phyloP scores from a whole-genome alignment of 495 filamentous ascomycete genomes.

The Tirmania nivea region DNA sequence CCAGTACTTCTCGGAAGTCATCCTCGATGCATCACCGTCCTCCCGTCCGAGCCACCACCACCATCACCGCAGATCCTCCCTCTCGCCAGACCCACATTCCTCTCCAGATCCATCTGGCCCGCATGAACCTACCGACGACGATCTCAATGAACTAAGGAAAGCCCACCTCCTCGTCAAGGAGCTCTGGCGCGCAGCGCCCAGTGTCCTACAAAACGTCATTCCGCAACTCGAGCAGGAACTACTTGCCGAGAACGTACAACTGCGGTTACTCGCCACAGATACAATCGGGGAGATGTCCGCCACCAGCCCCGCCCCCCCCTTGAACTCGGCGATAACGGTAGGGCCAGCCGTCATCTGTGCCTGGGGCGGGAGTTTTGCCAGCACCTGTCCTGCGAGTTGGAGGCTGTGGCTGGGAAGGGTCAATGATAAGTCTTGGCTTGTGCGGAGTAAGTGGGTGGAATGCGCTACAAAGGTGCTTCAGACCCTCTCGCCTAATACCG shows the following conservation, averaged over 20 bases:
- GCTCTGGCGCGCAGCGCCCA: conserved; percentile 78
- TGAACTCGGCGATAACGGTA: no score
- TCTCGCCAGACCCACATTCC: conserved; percentile 26
- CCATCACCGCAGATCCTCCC: conserved; percentile 6
- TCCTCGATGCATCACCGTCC: conserved; percentile 57
- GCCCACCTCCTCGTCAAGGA: conserved; percentile 78
- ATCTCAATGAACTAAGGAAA: conserved; percentile 68
- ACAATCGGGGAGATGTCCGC: conserved; percentile 67
- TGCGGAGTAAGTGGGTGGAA: conserved; percentile 68
- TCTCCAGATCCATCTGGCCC: conserved; percentile 34
- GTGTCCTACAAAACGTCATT: conserved; percentile 78
- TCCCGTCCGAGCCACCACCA: conserved; percentile 4
- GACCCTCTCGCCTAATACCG: conserved; percentile 1
- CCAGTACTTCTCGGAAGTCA: conserved; percentile 93
- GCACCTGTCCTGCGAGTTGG: conserved; percentile 16
- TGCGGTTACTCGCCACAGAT: conserved; percentile 72
- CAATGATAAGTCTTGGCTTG: conserved; percentile 59
- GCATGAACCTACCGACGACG: conserved; percentile 45
- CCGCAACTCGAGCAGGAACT: conserved; percentile 87
- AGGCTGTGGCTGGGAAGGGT: conserved; percentile 38
- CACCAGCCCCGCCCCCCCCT: neutral
- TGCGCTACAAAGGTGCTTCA: conserved; percentile 59
- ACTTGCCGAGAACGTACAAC: conserved; percentile 63
- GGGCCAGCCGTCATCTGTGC: no score
- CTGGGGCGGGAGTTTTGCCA: conserved; percentile 6